Evolutionary conservation across 345 rosid species (phyloP), one percentile per base, ranked within the genome.

Genomic region (Sonneratia alba): DNA sequence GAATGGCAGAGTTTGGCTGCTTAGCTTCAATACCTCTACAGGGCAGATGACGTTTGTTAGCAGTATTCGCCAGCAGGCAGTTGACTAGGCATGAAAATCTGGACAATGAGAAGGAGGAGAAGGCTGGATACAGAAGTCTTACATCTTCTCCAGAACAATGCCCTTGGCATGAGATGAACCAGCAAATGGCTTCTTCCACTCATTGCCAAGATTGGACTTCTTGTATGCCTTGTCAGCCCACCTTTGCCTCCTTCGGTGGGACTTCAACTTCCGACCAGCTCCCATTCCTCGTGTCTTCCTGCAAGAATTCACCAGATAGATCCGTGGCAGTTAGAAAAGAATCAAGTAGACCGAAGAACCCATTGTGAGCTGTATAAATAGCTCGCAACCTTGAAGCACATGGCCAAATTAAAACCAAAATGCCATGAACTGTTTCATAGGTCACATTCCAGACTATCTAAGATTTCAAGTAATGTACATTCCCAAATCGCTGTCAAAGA

Each of bases 221-320:
- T 91, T 93, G 86, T 89, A 91, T n/a, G 88, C 21, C 84, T 91
- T 94, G 78, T 94, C 97, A 0, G 98, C 91, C 98, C 98, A 94
- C 86, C 91, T 89, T 72, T 94, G 93, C 38, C 76, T 87, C 48
- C 87, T 88, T 2, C 98, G 79, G 83, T 85, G 97, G 71, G 75
- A 78, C 79, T 82, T 85, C 81, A 93, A 86, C 90, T 93, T 93
- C 71, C 98, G 89, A 43, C 82, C 92, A 57, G 95, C 85, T 84
- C 91, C 92, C 90, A 87, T 86, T 37, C 95, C 95, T 78, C 81
- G 89, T 10, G 90, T 89, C 82, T 89, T 89, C 83, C 92, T 89
- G 85, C 18, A 69, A 40, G 2, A 27, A 70, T 55, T 36, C 0
- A 13, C n/a, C 7, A 18, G 19, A 21, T 22, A 3, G 7, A 18